Conservation (phyloP, 2,329 filamentous ascomycete genomes). For the Paraphoma sp. region DNA sequence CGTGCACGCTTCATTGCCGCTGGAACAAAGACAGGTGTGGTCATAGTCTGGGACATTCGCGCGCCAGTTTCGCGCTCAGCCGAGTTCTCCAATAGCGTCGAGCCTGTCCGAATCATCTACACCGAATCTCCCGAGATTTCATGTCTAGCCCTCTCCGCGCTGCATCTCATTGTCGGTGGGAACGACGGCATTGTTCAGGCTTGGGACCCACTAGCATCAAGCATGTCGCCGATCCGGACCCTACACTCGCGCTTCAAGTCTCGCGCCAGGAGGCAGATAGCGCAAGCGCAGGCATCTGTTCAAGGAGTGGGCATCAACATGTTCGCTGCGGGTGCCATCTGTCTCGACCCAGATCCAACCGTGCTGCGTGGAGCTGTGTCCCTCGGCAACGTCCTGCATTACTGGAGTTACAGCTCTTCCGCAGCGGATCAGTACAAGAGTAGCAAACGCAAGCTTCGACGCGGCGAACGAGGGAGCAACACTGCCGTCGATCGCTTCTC, state of each 20-base stretch:
- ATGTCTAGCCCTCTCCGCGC: slow-evolving; percentile 78
- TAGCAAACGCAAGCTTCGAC: slow-evolving; percentile 79
- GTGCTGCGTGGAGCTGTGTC: slow-evolving; percentile 85
- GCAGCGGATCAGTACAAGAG: slow-evolving; percentile 74
- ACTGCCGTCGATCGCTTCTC: slow-evolving; percentile 64
- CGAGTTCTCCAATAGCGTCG: slow-evolving; percentile 64
- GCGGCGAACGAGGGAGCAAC: slow-evolving; percentile 70
- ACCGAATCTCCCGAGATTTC: slow-evolving; percentile 91
- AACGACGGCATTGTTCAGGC: slow-evolving; percentile 94
- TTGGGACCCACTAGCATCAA: slow-evolving; percentile 94
- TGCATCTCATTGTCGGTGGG: slow-evolving; percentile 91
- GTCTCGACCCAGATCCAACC: slow-evolving; percentile 85
- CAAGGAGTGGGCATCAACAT: slow-evolving; percentile 75
- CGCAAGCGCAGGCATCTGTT: slow-evolving; percentile 71
- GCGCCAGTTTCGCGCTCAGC: slow-evolving; percentile 64
- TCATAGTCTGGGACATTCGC: slow-evolving; percentile 86
- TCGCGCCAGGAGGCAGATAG: slow-evolving; percentile 76
- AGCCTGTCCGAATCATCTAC: slow-evolving; percentile 80
- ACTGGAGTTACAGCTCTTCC: slow-evolving; percentile 92
- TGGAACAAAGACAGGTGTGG: slow-evolving; percentile 78
- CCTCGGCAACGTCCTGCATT: slow-evolving; percentile 84
- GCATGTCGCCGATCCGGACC: slow-evolving; percentile 77
- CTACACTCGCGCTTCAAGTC: slow-evolving; percentile 85
- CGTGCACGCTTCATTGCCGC: slow-evolving; percentile 80
- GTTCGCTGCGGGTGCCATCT: slow-evolving; percentile 82